A percentile compares a stretch with the other conserved stretches of the same genome.
phyloP scores from a whole-genome alignment of 768 basidiomycete species.

The Boletus insuetus region DNA sequence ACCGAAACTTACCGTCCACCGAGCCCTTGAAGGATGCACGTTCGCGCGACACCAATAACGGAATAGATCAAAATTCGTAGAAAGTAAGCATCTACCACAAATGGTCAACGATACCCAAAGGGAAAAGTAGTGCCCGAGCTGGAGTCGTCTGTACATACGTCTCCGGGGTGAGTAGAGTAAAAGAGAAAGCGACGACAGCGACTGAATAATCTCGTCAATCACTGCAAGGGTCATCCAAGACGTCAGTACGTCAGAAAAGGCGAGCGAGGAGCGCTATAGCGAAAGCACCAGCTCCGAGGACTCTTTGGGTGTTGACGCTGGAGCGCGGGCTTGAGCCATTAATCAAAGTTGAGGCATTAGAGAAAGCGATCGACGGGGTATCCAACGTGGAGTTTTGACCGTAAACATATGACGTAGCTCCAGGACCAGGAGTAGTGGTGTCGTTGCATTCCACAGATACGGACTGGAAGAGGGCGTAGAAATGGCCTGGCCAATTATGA shows the following conservation, averaged over 20 bases:
- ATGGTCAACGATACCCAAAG: background rate
- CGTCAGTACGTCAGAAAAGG: conserved; percentile 16
- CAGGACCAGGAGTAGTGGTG: conserved; percentile 38
- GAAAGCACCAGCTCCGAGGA: conserved; percentile 13
- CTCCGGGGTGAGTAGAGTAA: background rate
- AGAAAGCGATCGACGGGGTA: conserved; percentile 54
- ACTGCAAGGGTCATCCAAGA: background rate
- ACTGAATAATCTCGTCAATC: background rate
- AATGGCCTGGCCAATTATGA: conserved; percentile 49
- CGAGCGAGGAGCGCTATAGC: conserved; percentile 14
- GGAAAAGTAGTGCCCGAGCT: background rate
- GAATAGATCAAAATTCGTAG: background rate
- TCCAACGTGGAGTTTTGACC: conserved; percentile 49
- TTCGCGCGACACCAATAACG: background rate
- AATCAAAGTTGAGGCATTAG: conserved; percentile 55
- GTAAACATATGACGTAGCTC: conserved; percentile 65
- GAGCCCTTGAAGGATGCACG: background rate
- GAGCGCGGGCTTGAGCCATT: conserved; percentile 34
- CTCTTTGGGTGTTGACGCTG: conserved; percentile 4
- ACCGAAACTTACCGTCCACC: background rate
- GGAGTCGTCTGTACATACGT: background rate
- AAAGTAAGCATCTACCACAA: background rate
- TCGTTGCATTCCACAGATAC: conserved; percentile 66
- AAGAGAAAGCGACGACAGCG: background rate
- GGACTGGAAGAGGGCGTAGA: conserved; percentile 61